Conservation (phyloP, 805 yeast genomes). For the Candida parachauliodes region DNA sequence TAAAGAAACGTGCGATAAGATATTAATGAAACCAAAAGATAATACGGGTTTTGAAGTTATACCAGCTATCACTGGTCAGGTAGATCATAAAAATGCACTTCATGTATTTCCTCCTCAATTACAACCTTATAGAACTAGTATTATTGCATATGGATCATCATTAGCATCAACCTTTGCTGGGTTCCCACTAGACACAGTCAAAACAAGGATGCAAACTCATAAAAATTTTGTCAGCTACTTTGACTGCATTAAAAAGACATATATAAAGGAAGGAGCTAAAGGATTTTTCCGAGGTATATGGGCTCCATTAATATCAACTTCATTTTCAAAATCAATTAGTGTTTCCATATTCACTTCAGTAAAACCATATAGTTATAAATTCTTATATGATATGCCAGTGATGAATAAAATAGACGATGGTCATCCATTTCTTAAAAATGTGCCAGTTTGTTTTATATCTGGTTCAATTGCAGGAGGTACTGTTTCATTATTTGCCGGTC, state of each 20-base stretch:
- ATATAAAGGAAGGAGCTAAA: constrained; percentile 55
- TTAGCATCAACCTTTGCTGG: constrained; percentile 66
- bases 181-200: constrained; percentile 81
- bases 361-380: constrained; percentile 38
- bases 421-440: constrained; percentile 40
- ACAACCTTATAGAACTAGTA: constrained; percentile 52
- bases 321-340: constrained; percentile 60
- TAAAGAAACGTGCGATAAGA: not conserved
- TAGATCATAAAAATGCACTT: constrained; percentile 44
- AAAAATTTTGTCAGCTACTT: constrained; percentile 49
- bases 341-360: constrained; percentile 59
- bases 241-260: constrained; percentile 56
- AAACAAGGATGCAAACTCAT: constrained; percentile 83
- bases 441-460: constrained; percentile 46
- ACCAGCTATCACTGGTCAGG: constrained; percentile 60
- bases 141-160: constrained; percentile 64
- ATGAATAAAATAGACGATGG: not conserved
- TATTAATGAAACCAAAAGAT: not conserved
- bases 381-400: constrained; percentile 10
- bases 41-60: constrained; percentile 20
- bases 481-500: constrained; percentile 68
- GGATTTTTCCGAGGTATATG: constrained; percentile 76
- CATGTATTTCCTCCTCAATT: constrained; percentile 45
- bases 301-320: constrained; percentile 68
- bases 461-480: constrained; percentile 68